phyloP scores from a whole-genome alignment of 371 early-diverging fungal species.

The Encephalitozoon intestinalis region DNA sequence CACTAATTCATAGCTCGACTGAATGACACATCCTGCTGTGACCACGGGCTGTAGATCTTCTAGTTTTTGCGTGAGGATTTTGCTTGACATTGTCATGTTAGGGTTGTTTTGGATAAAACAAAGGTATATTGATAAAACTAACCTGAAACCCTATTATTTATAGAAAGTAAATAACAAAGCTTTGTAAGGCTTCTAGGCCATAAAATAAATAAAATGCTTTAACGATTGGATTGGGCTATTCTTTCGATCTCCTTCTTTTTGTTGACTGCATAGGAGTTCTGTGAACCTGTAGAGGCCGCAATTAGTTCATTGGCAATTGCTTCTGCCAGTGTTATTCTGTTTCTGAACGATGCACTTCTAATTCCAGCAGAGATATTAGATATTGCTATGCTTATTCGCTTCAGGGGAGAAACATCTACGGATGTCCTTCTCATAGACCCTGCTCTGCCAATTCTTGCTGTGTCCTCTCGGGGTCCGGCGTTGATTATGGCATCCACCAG shows the following conservation, averaged over 20 bases:
- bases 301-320: slow-evolving; percentile 99
- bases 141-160: slow-evolving; percentile 8
- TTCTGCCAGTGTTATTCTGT: slow-evolving; percentile 96
- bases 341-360: slow-evolving; percentile 77
- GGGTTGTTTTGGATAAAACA: slow-evolving; percentile 8
- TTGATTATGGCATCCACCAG: slow-evolving; percentile 97
- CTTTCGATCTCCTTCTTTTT: slow-evolving; percentile 99
- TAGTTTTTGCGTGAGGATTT: not conserved
- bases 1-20: not conserved
- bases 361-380: slow-evolving; percentile 85
- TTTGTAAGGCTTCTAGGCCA: not conserved
- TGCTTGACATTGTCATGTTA: not conserved
- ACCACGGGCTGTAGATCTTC: slow-evolving; percentile 13
- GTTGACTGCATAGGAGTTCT: slow-evolving; percentile 65
- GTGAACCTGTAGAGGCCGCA: slow-evolving; percentile 71
- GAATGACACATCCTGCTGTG: not conserved
- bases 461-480: slow-evolving; percentile 99
- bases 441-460: slow-evolving; percentile 95
- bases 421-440: slow-evolving; percentile 99
- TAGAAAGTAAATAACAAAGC: not conserved
- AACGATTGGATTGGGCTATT: slow-evolving; percentile 81
- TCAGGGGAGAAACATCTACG: slow-evolving; percentile 97
- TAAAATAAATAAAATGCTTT: slow-evolving; percentile 59
- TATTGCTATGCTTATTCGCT: slow-evolving; percentile 95
- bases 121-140: not conserved